Evolutionary conservation across 2,329 filamentous ascomycete species (phyloP).

Genomic region (Pseudogymnoascus sp.): DNA sequence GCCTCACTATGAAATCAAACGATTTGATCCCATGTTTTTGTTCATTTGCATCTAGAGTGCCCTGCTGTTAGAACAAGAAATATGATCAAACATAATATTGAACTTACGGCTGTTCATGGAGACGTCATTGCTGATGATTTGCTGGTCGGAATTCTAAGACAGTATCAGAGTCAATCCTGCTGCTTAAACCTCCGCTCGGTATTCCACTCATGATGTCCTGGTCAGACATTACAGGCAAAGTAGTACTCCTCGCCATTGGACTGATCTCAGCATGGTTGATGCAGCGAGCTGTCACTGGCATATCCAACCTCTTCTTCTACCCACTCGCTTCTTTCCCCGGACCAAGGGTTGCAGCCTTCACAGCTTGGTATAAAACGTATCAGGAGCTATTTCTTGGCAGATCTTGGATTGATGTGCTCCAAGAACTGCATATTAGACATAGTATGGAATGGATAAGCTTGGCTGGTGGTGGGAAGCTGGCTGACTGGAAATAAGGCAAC

Average conservation of each 20-base stretch:
- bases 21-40: no score
- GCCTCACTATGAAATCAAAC: no score
- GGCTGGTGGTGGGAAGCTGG: background rate
- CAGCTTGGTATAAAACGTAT: slow-evolving; percentile 23
- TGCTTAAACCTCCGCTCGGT: background rate
- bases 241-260: background rate
- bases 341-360: slow-evolving; percentile 25
- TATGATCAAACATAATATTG: no score
- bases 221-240: background rate
- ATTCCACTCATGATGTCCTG: background rate
- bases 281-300: background rate
- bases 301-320: slow-evolving; percentile 22
- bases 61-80: no score
- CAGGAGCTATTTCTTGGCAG: slow-evolving; percentile 21
- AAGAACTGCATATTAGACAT: slow-evolving; percentile 31
- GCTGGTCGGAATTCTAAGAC: no score
- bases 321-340: slow-evolving; percentile 27
- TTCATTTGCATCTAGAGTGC: no score
- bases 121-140: no score
- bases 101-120: no score
- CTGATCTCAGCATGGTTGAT: background rate
- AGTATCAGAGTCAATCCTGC: no score
- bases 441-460: slow-evolving; percentile 21
- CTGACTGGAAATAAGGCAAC: slow-evolving; percentile 19
- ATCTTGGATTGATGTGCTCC: slow-evolving; percentile 16